phyloP scores from a whole-genome alignment of 306 rosid genomes.

The Dryas octopetala region DNA sequence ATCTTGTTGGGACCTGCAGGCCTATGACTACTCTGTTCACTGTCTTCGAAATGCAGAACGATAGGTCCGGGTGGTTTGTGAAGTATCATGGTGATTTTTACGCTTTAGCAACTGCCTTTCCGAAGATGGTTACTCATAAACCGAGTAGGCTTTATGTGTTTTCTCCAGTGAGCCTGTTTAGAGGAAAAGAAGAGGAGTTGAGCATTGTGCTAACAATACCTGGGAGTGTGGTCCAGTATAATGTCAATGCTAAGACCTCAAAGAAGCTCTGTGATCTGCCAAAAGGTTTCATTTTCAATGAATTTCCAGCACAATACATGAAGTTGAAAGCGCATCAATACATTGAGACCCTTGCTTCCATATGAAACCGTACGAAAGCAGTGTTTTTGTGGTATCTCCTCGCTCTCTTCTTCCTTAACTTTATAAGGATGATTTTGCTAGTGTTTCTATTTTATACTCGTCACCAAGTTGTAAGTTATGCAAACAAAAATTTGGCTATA shows the following conservation, averaged over 20 bases:
- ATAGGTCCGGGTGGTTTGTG: conserved; percentile 25
- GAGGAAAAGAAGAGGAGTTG: conserved; percentile 17
- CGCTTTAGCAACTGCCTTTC: neutral
- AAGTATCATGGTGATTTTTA: conserved; percentile 13
- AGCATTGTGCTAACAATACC: conserved; percentile 25
- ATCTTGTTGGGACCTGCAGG: no score
- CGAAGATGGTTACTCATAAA: neutral
- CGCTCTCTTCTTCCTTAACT: neutral
- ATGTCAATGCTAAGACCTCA: conserved; percentile 9
- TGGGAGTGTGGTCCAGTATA: conserved; percentile 26
- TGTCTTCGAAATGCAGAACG: conserved; percentile 17
- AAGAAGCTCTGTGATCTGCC: neutral
- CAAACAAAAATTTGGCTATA: neutral
- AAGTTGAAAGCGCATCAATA: conserved; percentile 21
- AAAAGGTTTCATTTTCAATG: neutral
- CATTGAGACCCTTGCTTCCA: no score
- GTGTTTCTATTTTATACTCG: neutral
- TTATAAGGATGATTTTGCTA: neutral
- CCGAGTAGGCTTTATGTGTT: neutral
- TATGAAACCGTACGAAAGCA: conserved; percentile 23
- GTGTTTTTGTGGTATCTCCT: conserved; percentile 5
- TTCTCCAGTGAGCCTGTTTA: conserved; percentile 10
- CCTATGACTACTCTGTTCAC: neutral
- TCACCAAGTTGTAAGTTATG: neutral
- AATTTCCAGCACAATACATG: neutral